Evolutionary conservation across 192 early-diverging fungal species (phyloP).

Genomic region (Rhizophagus prolifer): DNA sequence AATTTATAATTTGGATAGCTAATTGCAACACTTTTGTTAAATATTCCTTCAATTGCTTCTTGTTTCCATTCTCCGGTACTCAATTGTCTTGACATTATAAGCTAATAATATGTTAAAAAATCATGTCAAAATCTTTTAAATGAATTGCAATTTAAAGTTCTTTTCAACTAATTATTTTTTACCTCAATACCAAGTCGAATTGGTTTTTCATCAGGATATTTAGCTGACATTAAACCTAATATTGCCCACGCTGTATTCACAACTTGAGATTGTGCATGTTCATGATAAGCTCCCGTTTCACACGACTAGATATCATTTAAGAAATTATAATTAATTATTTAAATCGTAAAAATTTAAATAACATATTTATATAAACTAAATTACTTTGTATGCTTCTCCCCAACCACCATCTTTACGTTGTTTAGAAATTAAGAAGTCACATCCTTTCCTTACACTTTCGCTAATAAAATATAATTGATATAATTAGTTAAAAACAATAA

Average conservation of each 20-base stretch:
- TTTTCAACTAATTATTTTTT: background rate
- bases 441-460: constrained; percentile 65
- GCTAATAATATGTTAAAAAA: constrained; percentile 33
- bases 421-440: constrained; percentile 87
- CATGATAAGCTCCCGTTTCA: constrained; percentile 62
- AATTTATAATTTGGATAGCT: constrained; percentile 96
- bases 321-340: constrained; percentile 9
- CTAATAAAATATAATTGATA: constrained; percentile 32
- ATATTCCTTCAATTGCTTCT: constrained; percentile 97
- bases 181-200: constrained; percentile 67
- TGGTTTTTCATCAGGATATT: constrained; percentile 71
- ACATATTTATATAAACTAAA: background rate
- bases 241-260: constrained; percentile 89
- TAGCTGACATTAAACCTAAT: constrained; percentile 86
- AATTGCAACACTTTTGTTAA: constrained; percentile 87
- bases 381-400: constrained; percentile 91
- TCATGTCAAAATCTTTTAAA: background rate
- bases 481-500: background rate
- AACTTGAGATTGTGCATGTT: constrained; percentile 80
- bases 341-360: constrained; percentile 2
- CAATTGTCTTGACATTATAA: constrained; percentile 86
- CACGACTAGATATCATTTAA: constrained; percentile 54
- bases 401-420: constrained; percentile 94
- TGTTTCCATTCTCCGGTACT: constrained; percentile 94
- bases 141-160: background rate